Evolutionary conservation across 345 rosid species (phyloP).

Genomic region (Theobroma cacao): DNA sequence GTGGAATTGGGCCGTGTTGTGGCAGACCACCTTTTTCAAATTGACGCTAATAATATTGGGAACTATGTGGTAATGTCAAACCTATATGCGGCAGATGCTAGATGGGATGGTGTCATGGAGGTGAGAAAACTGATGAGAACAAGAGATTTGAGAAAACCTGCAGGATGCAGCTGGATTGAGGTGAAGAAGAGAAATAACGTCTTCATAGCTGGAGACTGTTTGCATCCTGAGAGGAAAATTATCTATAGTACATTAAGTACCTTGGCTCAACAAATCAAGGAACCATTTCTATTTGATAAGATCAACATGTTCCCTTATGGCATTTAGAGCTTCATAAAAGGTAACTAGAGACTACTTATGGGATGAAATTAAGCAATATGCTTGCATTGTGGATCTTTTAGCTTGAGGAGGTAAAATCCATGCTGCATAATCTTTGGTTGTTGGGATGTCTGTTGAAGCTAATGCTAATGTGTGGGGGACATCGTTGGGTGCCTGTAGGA

Average conservation of each 20-base stretch:
- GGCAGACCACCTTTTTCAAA: slow-evolving; percentile 58
- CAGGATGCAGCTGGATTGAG: slow-evolving; percentile 95
- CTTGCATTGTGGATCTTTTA: slow-evolving; percentile 79
- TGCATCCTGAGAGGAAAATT: slow-evolving; percentile 53
- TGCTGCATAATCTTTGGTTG: slow-evolving; percentile 66
- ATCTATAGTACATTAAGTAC: slow-evolving; percentile 38
- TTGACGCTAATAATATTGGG: slow-evolving; percentile 55
- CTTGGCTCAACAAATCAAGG: slow-evolving; percentile 60
- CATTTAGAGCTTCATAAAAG: slow-evolving; percentile 5
- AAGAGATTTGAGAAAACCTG: slow-evolving; percentile 69
- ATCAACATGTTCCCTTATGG: slow-evolving; percentile 6
- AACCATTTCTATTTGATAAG: slow-evolving; percentile 33
- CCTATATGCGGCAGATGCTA: slow-evolving; percentile 75
- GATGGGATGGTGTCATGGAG: slow-evolving; percentile 77
- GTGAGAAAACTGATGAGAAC: slow-evolving; percentile 67
- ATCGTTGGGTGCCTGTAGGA: slow-evolving; percentile 72
- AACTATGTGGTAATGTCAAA: slow-evolving; percentile 78
- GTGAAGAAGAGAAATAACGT: slow-evolving; percentile 50
- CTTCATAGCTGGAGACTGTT: slow-evolving; percentile 73
- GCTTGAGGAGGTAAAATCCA: slow-evolving; percentile 74
- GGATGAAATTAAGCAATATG: slow-evolving; percentile 71
- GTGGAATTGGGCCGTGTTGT: slow-evolving; percentile 59
- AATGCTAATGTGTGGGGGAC: slow-evolving; percentile 76
- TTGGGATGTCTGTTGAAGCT: slow-evolving; percentile 59
- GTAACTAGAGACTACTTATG: slow-evolving; percentile 39